Evolutionary conservation across 495 filamentous ascomycete species (phyloP).

Genomic region (Evansstolkia leycettana): DNA sequence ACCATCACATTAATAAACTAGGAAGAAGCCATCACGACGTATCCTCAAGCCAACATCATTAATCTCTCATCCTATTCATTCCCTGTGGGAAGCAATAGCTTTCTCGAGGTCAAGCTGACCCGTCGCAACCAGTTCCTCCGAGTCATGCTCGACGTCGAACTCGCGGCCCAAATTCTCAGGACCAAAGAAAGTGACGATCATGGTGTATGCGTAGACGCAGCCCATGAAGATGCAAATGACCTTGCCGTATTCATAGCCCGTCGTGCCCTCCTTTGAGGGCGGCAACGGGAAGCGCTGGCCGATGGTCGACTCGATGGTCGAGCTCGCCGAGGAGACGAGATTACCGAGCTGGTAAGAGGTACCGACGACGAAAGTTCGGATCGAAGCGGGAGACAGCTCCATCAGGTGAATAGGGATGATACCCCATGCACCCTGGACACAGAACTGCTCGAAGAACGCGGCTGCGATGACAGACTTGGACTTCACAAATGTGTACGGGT

Average conservation of each 20-base stretch:
- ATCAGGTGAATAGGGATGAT: constrained; percentile 79
- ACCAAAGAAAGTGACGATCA: constrained; percentile 61
- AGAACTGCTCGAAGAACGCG: constrained; percentile 89
- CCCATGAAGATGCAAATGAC: constrained; percentile 93
- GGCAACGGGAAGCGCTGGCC: constrained; percentile 71
- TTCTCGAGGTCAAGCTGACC: constrained; percentile 12
- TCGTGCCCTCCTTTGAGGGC: constrained; percentile 24
- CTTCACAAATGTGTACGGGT: constrained; percentile 66
- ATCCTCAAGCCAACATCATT: no score
- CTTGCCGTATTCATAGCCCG: constrained; percentile 73
- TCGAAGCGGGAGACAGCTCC: constrained; percentile 71
- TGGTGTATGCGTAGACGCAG: constrained; percentile 76
- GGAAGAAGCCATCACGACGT: no score
- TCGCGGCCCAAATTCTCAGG: constrained; percentile 58
- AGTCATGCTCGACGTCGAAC: constrained; percentile 56
- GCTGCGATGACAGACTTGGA: constrained; percentile 55
- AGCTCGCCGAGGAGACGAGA: constrained; percentile 64
- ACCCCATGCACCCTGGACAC: constrained; percentile 79
- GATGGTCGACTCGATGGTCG: constrained; percentile 74
- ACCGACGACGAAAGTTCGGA: constrained; percentile 76
- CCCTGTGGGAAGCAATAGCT: constrained; percentile 1
- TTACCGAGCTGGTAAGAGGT: constrained; percentile 81
- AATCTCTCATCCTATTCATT: no score
- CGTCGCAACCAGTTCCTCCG: constrained; percentile 45
- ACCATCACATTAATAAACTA: no score